Base-by-base conservation (phyloP, 148 eudicot species). In the Salicornia ramosissima region DNA sequence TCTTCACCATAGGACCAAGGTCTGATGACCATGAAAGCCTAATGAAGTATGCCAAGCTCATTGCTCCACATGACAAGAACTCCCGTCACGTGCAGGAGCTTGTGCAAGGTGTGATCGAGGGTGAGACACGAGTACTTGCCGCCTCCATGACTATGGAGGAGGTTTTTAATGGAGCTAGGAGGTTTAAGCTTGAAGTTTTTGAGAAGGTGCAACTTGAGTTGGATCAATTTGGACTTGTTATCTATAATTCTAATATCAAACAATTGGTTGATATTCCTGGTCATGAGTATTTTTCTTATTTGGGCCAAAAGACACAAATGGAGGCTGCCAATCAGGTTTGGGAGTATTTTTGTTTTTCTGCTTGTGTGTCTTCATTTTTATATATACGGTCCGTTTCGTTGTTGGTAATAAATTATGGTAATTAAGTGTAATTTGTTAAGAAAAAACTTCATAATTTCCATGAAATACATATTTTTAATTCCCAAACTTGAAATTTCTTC, bases 101-200 rank as follows among this genome's bases (percentile, higher is more conserved):
- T 6, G 86, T 83, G 22, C 75, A 80, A 26, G 86, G 86, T 5
- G 75, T 84, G 14, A 81, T 84, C 28, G 87, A 84, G 67, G 87
- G 87, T 0, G 87, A 84, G 55, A 84, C 87, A 1, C 82, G 87
- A 25, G 87, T 81, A 13, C 80, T 84, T 0, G 87, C 82, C 0
- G 82, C 87, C 8, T 78, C 87, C 53, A 78, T 84, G 87, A 81
- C 87, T 64, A 84, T 84, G 87, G 87, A 84, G 65, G 84, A 81
- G 29, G 67, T 84, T 39, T 84, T 84, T 28, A 70, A 47, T 24
- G 87, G 87, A 0, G 69, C 84, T 2, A 84, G 81, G 76, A 60
- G 75, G 22, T 83, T 83, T 65, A 81, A 83, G 57, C 72, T 74
- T 39, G 77, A 78, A 51, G 84, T 84, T 15, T 81, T 81, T 59